Evolutionary conservation across 2,329 filamentous ascomycete species (phyloP), one percentile per base, ranked within the genome.

Genomic region (Dendryphion nanum): DNA sequence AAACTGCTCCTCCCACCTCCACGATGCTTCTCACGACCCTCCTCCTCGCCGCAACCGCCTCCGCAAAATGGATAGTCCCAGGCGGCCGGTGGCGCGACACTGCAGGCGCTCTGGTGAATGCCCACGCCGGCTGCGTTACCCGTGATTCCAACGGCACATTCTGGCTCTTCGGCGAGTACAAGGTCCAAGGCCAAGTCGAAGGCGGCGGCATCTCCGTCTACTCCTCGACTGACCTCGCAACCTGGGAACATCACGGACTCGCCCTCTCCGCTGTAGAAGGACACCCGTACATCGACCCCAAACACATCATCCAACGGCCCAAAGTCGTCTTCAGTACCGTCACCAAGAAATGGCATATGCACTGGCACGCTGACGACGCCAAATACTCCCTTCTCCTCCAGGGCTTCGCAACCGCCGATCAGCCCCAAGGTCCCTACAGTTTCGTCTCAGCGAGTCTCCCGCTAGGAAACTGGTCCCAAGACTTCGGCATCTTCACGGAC

Each of bases 121-220:
- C 79, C 1, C 79, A 83, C 52, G 80, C 79, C 2, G 79, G 79
- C 1, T 74, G 73, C 10, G 66, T 83, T 5, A 72, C 72, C 0
- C 55, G 76, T 0, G 77, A 82, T 28, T 68, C 71, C 4, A 71
- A 70, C 0, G 74, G 74, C 13, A 76, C 70, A 42, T 83, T 79
- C 55, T 82, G 74, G 61, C 75, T 73, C 70, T 82, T 82, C 39
- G 79, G 79, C 23, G 79, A 83, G 53, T 76, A 80, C 62, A 83
- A 83, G 61, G 62, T 71, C 8, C 58, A 82, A 47, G 77, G 72
- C 0, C 76, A 79, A 44, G 69, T 68, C 6, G 79, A 83, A 50
- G 79, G 79, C 7, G 79, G 77, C 0, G 79, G 79, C 14, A 63
- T 83, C 0, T 75, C 76, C 1, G 79, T 81, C 1, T 64, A 64